Base-by-base conservation (phyloP, 2,329 filamentous ascomycete genomes). In the Penicillium paneum region DNA sequence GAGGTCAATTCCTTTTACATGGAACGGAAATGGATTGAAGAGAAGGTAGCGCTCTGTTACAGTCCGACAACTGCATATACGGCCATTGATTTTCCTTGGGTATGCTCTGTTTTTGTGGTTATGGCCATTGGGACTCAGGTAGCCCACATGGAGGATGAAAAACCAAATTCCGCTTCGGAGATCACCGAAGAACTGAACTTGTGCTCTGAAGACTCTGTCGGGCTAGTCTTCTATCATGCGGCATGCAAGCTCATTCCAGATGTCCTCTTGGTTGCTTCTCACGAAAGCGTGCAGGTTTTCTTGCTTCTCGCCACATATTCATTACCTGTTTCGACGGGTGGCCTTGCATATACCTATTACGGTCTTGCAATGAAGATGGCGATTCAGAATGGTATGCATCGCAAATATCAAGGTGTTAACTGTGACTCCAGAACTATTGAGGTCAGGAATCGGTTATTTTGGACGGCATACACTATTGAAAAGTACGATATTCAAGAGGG, bases 311-410 rank as follows among this genome's bases (percentile, higher is more conserved):
- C 79, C 1, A 74, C 81, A 13, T 84, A 82, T 57, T 73, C 78
- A 1, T 64, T 83, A 4, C 81, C 81, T 0, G 71, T 83, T 0
- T 81, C 83, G 59, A 77, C 81, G 0, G 80, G 80, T 1, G 81
- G 81, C 0, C 65, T 83, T 17, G 78, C 79, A 0, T 84, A 82
- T 55, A 81, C 79, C 1, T 84, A 84, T 57, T 71, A 83, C 34
- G 80, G 80, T 6, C 65, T 84, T 8, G 79, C 79, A 0, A 71
- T 83, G 49, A 82, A 81, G 55, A 73, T 84, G 59, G 81, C 81
- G 0, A 82, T 83, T 13, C 81, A 83, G 56, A 83, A 83, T 59
- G 81, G 81, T 5, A 82, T 84, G 81, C 81, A 84, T 58, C 72
- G 81, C 40, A 78, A 73, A 47, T 79, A 77, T 54, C 65, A 73